Percentiles rank a stretch among this genome's conserved stretches.
Evolutionary conservation across 306 rosid genomes (phyloP).

Genomic region (Trifolium dubium): DNA sequence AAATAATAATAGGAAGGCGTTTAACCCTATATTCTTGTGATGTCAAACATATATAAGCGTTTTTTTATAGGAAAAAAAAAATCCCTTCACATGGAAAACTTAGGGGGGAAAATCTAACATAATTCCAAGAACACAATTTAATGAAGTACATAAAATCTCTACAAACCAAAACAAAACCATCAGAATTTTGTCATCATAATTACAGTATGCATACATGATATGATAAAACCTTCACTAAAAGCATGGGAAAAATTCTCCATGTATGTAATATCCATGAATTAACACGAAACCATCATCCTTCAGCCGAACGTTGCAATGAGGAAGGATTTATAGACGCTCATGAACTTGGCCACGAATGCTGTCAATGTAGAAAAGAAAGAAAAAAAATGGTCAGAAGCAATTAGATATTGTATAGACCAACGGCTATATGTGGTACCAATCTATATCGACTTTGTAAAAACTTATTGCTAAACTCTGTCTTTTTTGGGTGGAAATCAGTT

Average conservation of each 20-base stretch:
- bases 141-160: conserved; percentile 18
- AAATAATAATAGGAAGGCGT: too few relatives aligned
- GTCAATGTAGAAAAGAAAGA: conserved; percentile 37
- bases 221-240: not conserved
- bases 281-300: conserved; percentile 37
- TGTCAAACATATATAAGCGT: too few relatives aligned
- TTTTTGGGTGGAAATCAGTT: not conserved
- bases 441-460: not conserved
- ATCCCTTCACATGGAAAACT: too few relatives aligned
- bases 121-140: not conserved
- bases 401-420: not conserved
- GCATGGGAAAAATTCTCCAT: not conserved
- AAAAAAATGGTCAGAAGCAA: conserved; percentile 1
- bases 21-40: too few relatives aligned
- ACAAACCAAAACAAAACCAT: conserved; percentile 23
- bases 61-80: too few relatives aligned
- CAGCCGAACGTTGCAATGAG: conserved; percentile 86
- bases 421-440: not conserved
- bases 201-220: too few relatives aligned
- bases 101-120: not conserved
- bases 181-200: not conserved
- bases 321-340: conserved; percentile 86
- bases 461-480: not conserved
- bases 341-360: conserved; percentile 96
- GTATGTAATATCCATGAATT: not conserved